These are phyloP conservation scores for Gynochthodes officinalis DNA, from an alignment of 257 asterid genomes.

Conservation along the genomic window DNA sequence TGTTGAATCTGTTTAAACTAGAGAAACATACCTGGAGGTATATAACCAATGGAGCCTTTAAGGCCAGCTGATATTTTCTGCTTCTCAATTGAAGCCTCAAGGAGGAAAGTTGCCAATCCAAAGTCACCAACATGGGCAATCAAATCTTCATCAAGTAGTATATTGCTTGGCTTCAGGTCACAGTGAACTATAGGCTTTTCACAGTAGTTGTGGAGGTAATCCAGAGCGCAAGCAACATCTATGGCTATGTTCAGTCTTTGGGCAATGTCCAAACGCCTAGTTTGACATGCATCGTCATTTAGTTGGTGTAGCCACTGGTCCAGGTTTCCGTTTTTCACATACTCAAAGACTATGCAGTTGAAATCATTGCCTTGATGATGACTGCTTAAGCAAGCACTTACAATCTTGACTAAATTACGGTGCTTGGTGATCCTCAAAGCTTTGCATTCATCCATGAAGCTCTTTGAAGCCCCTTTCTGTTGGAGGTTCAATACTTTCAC, in stretches of 20 bases:
- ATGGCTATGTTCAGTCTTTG: constrained; percentile 32
- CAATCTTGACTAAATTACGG: constrained; percentile 33
- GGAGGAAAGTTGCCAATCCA: constrained; percentile 38
- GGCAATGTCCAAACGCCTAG: constrained; percentile 4
- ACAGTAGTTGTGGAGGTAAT: constrained; percentile 36
- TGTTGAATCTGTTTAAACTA: too few species aligned
- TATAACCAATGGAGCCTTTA: constrained; percentile 43
- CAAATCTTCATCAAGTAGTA: constrained; percentile 38
- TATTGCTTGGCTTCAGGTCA: constrained; percentile 44
- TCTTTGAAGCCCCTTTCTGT: constrained; percentile 29
- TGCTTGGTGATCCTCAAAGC: constrained; percentile 36
- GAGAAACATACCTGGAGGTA: constrained; percentile 35
- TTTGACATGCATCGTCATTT: constrained; percentile 4
- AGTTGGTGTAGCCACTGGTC: constrained; percentile 34
- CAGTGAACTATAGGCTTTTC: constrained; percentile 35
- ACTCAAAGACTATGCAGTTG: constrained; percentile 33
- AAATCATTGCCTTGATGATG: constrained; percentile 38
- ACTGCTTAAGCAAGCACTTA: constrained; percentile 33
- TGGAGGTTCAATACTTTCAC: constrained; percentile 34
- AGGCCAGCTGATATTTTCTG: constrained; percentile 21
- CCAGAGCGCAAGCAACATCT: constrained; percentile 42
- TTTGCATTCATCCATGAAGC: constrained; percentile 40
- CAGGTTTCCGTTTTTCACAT: constrained; percentile 36
- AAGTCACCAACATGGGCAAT: constrained; percentile 40
- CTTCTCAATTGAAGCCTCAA: constrained; percentile 11